Conservation (phyloP, 176 grass and related monocot species). For the Poa pratensis region DNA sequence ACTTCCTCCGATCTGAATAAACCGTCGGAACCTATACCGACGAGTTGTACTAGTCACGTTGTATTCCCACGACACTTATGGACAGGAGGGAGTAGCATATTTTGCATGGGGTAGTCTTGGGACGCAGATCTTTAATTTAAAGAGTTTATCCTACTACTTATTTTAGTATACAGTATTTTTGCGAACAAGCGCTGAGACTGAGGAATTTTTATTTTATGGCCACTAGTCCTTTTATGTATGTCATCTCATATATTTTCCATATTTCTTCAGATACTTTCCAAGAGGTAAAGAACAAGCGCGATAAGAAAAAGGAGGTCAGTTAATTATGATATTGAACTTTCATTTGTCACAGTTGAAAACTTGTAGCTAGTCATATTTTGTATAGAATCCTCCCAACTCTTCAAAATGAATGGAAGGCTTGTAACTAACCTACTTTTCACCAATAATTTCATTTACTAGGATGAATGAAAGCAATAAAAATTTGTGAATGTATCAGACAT, state of each 20-base stretch:
- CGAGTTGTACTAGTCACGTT: too few species aligned
- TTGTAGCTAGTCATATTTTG: not conserved
- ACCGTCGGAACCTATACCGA: too few species aligned
- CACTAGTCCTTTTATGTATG: constrained; percentile 4
- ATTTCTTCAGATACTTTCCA: constrained; percentile 70
- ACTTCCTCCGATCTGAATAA: too few species aligned
- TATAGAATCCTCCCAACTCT: not conserved
- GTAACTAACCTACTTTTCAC: constrained; percentile 23
- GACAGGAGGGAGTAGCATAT: too few species aligned
- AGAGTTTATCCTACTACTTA: not conserved
- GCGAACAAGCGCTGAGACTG: not conserved
- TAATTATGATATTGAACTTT: constrained; percentile 39
- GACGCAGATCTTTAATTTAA: constrained; percentile 23
- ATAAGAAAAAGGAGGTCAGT: constrained; percentile 89
- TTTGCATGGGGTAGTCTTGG: constrained; percentile 10
- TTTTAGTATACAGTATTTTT: not conserved
- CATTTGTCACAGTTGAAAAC: not conserved
- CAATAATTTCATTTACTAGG: constrained; percentile 27
- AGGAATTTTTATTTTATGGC: constrained; percentile 9
- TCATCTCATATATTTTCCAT: constrained; percentile 41
- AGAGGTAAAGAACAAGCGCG: constrained; percentile 87
- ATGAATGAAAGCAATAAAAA: constrained; percentile 31
- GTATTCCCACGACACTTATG: too few species aligned
- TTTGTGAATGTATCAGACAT: not conserved
- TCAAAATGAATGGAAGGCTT: constrained; percentile 3